phyloP scores from a whole-genome alignment of 2,329 filamentous ascomycete species.

The Aspergillus costaricaensis region DNA sequence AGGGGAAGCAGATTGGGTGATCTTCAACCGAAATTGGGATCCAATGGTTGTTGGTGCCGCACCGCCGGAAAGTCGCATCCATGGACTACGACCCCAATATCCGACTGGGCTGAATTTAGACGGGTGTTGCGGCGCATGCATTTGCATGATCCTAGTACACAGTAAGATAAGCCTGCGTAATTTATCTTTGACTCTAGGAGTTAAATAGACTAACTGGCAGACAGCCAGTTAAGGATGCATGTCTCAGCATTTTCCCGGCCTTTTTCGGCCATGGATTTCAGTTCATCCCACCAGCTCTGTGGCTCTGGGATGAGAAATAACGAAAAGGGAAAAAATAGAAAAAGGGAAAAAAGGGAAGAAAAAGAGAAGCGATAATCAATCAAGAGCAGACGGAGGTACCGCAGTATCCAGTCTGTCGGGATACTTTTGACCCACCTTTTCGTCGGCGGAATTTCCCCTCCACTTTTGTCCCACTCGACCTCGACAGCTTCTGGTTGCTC shows the following conservation, averaged over 20 bases:
- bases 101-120: constrained; percentile 16
- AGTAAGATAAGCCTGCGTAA: constrained; percentile 3
- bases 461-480: constrained; percentile 18
- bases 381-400: constrained; percentile 15
- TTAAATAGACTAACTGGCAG: constrained; percentile 13
- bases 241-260: background rate
- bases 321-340: no score
- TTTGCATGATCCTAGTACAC: constrained; percentile 6
- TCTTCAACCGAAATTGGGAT: constrained; percentile 22
- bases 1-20: constrained; percentile 11
- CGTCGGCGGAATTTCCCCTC: constrained; percentile 19
- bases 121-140: constrained; percentile 3
- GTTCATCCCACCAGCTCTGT: no score
- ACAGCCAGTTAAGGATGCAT: constrained; percentile 5
- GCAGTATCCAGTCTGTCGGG: constrained; percentile 27
- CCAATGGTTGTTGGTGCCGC: constrained; percentile 34
- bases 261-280: no score
- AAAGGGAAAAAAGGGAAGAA: background rate
- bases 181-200: constrained; percentile 2
- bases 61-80: constrained; percentile 29
- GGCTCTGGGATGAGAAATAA: background rate
- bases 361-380: background rate
- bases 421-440: constrained; percentile 21
- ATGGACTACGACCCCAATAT: constrained; percentile 17
- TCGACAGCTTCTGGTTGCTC: constrained; percentile 4